These are phyloP conservation scores for Scleromitrula shiraiana DNA, from an alignment of 2,329 filamentous ascomycete species.

Conservation along the genomic window DNA sequence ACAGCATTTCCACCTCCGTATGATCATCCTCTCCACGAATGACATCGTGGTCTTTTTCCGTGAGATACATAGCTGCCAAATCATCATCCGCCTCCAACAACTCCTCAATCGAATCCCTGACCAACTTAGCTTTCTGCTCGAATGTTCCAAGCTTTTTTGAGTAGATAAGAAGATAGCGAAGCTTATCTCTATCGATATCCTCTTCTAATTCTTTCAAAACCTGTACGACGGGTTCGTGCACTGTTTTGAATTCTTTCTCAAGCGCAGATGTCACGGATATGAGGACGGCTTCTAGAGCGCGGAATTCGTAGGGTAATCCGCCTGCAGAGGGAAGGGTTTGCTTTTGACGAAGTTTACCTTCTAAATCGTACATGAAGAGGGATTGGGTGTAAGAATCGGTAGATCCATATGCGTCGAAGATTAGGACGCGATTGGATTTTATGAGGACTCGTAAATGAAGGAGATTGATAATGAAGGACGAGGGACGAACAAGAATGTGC, in stretches of 20 bases:
- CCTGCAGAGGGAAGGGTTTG: constrained; percentile 47
- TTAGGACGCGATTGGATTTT: constrained; percentile 85
- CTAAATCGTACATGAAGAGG: constrained; percentile 94
- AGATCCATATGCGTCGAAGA: constrained; percentile 94
- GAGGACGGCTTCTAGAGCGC: constrained; percentile 87
- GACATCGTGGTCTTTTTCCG: constrained; percentile 72
- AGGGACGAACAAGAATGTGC: constrained; percentile 88
- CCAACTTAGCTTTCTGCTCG: constrained; percentile 90
- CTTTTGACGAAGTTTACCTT: constrained; percentile 85
- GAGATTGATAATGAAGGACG: constrained; percentile 88
- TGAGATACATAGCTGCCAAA: constrained; percentile 87
- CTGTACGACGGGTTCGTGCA: constrained; percentile 83
- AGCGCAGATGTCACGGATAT: constrained; percentile 88
- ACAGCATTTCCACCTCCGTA: constrained; percentile 91
- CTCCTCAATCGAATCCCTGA: constrained; percentile 91
- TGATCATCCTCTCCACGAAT: constrained; percentile 75
- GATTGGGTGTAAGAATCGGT: constrained; percentile 93
- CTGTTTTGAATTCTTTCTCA: constrained; percentile 89
- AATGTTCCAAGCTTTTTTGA: constrained; percentile 95
- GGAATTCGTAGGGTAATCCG: constrained; percentile 86
- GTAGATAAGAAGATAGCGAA: constrained; percentile 82
- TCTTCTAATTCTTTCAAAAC: constrained; percentile 88
- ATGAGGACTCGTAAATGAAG: constrained; percentile 95
- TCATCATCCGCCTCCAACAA: constrained; percentile 95
- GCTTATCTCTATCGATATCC: constrained; percentile 91